Percentiles rank a stretch among this genome's conserved stretches.
phyloP scores from a whole-genome alignment of 495 filamentous ascomycete species.

The Neurospora pannonica region DNA sequence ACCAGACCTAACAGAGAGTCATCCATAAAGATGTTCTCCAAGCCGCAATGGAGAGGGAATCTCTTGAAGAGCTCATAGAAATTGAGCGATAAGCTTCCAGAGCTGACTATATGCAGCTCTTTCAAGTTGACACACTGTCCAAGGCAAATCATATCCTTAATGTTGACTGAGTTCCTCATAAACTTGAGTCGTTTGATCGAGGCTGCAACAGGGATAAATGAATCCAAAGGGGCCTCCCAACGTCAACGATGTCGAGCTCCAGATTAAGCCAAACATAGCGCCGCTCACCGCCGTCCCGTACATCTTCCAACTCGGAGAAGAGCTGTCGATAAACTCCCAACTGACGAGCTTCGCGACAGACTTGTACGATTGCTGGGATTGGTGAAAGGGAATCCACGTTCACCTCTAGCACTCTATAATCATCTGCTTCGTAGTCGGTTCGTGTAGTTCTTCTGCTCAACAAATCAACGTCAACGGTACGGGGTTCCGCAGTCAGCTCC shows the following conservation, averaged over 20 bases:
- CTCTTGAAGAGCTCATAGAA: background rate
- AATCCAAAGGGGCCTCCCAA: background rate
- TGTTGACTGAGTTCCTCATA: fast-evolving
- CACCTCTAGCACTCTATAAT: background rate
- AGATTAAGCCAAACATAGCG: background rate
- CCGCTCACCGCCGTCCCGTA: background rate
- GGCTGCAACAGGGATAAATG: background rate
- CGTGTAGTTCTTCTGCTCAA: background rate
- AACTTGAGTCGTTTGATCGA: background rate
- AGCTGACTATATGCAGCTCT: background rate
- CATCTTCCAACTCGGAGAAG: background rate
- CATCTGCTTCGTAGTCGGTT: background rate
- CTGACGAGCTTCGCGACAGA: background rate
- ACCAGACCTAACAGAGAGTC: background rate
- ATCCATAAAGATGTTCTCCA: background rate
- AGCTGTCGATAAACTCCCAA: background rate
- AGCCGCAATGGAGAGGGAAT: background rate
- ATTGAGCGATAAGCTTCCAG: background rate
- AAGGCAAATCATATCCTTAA: background rate
- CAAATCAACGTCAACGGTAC: background rate
- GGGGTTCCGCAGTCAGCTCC: background rate
- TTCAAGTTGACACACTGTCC: background rate
- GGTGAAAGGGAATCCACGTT: background rate
- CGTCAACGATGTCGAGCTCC: background rate
- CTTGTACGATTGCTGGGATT: background rate